Base-by-base conservation (phyloP, 441 rosid genomes). In the Mallotus japonicus region DNA sequence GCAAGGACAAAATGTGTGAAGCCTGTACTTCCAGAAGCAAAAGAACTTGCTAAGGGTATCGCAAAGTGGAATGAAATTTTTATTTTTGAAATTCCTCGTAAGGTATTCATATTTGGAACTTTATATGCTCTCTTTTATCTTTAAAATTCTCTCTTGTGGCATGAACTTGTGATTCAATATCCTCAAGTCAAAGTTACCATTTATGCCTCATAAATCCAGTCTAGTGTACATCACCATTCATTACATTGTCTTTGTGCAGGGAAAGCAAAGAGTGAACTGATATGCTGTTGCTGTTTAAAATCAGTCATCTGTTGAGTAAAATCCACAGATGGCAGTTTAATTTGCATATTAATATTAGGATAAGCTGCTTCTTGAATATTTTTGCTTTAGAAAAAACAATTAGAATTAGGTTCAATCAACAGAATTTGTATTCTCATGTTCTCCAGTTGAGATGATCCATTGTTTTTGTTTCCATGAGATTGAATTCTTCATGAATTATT, bases 21-120 rank as follows among this genome's bases (percentile, higher is more conserved):
- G 85, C 97, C 97, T 73, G 76, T 81, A n/a, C 78, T 87, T 78
- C 74, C 84, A 60, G 72, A 75, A 73, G 71, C 59, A 60, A 75
- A 72, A 66, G 83, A 82, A 70, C 71, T 78, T 46, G 85, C 73
- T 72, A 77, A 78, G 74, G 92, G 89, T 75, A 75, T 79, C 69
- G 96, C 92, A 62, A 90, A 84, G 81, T 96, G 99, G 99, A 94
- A 94, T 85, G 99, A 96, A 80, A 79, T 92, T 79, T 93, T 96
- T 82, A 85, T 96, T 73, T 93, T 96, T 85, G 99, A 96, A 86
- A 88, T 96, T 82, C 99, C 99, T 62, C 76, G 82, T 76, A 89
- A 88, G 97, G 99, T 92, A 72, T 58, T 37, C 24, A 54, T 70
- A 53, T 68, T 72, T 72, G 53, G 37, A 32, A n/a, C 17, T 22